A percentile compares a stretch with the other conserved stretches of the same genome.
These are phyloP conservation scores for Monascus purpureus DNA, from an alignment of 495 filamentous ascomycete genomes.

Conservation along the genomic window DNA sequence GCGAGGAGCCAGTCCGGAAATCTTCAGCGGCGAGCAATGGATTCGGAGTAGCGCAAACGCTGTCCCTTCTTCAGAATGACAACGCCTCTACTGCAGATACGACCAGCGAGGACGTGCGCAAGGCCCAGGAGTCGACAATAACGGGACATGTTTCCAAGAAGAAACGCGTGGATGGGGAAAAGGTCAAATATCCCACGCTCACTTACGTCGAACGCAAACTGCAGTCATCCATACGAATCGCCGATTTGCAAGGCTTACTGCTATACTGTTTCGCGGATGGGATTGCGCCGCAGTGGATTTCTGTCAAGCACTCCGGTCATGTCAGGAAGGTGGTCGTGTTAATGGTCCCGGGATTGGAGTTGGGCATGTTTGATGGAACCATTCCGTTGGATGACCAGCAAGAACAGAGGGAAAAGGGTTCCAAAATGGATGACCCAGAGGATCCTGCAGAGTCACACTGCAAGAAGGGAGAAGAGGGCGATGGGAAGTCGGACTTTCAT, in stretches of 20 bases:
- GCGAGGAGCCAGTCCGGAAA: slow-evolving; percentile 11
- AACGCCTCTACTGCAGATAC: slow-evolving; percentile 5
- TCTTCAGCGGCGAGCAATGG: slow-evolving; percentile 3
- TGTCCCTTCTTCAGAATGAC: slow-evolving; percentile 15
- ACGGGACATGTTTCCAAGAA: slow-evolving; percentile 16
- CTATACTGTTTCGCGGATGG: slow-evolving; percentile 89
- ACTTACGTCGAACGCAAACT: slow-evolving; percentile 53
- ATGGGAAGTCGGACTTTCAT: slow-evolving; percentile 19
- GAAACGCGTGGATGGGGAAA: slow-evolving; percentile 38
- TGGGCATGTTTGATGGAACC: slow-evolving; percentile 70
- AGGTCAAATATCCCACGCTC: slow-evolving; percentile 62
- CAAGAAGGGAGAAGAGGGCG: slow-evolving; percentile 6
- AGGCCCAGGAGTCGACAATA: slow-evolving; percentile 5
- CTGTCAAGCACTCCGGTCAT: slow-evolving; percentile 57
- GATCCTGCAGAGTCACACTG: slow-evolving; percentile 3
- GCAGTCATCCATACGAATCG: slow-evolving; percentile 60
- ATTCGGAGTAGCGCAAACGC: slow-evolving; percentile 19
- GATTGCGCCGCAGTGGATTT: slow-evolving; percentile 71
- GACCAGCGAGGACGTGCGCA: slow-evolving; percentile 10
- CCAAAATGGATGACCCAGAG: slow-evolving; percentile 1
- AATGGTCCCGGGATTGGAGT: slow-evolving; percentile 85
- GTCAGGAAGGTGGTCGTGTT: slow-evolving; percentile 79
- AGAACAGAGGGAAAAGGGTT: slow-evolving; percentile 3
- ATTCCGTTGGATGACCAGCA: slow-evolving; percentile 34
- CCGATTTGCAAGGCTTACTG: slow-evolving; percentile 64